phyloP scores from a whole-genome alignment of 768 basidiomycete species.

The Pulveroboletus sp. region DNA sequence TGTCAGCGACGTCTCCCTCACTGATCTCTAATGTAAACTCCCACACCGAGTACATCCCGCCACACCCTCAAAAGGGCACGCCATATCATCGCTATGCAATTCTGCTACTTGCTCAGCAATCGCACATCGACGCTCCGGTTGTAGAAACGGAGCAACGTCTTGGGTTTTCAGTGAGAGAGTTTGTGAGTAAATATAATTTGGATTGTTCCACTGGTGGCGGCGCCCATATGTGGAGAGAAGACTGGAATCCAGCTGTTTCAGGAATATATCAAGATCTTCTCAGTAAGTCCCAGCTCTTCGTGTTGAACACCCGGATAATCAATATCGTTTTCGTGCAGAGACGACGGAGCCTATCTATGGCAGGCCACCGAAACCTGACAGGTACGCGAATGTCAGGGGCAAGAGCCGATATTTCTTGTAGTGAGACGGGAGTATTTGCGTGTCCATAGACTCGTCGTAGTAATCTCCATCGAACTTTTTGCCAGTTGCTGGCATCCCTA shows the following conservation, averaged over 20 bases:
- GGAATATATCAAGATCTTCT: constrained; percentile 63
- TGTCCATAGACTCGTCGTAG: background rate
- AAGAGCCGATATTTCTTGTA: constrained; percentile 29
- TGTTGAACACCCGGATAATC: background rate
- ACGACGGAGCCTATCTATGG: constrained; percentile 23
- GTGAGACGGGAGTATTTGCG: background rate
- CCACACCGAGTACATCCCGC: constrained; percentile 80
- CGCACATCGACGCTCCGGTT: constrained; percentile 39
- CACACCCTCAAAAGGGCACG: constrained; percentile 86
- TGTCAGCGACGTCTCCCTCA: constrained; percentile 52
- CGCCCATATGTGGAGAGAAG: constrained; percentile 77
- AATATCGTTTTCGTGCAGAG: constrained; percentile 10
- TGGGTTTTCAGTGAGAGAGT: constrained; percentile 64
- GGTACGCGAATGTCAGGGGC: constrained; percentile 26
- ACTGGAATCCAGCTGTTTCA: constrained; percentile 64
- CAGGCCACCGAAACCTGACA: constrained; percentile 27
- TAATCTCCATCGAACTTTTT: background rate
- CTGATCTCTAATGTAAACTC: constrained; percentile 40
- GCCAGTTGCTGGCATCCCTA: background rate
- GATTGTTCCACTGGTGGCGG: constrained; percentile 59
- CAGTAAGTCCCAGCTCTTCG: constrained; percentile 42
- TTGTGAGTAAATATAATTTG: constrained; percentile 51
- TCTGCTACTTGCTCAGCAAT: constrained; percentile 71
- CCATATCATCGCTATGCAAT: constrained; percentile 86
- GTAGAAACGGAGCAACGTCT: constrained; percentile 44